These are phyloP conservation scores for Psidium friedrichsthalianum DNA, from an alignment of 345 rosid species.

Conservation along the genomic window DNA sequence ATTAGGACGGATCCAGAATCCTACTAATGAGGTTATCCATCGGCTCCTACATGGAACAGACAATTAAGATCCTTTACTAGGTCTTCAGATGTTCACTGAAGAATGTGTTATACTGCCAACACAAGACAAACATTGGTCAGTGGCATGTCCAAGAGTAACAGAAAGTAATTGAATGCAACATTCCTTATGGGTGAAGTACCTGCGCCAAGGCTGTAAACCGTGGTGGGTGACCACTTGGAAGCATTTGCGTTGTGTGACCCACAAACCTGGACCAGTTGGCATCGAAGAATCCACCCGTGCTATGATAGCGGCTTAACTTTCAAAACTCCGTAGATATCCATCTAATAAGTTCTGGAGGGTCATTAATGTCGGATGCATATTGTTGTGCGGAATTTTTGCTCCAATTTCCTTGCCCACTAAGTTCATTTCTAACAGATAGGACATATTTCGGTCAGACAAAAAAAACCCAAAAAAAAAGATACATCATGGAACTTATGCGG, in stretches of 20 bases:
- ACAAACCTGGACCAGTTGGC: constrained; percentile 27
- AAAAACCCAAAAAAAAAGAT: too few species aligned
- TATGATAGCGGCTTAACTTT: constrained; percentile 28
- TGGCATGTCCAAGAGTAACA: neutral
- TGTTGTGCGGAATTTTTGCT: constrained; percentile 21
- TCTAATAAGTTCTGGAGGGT: constrained; percentile 13
- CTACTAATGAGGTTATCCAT: constrained; percentile 24
- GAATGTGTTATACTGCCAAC: neutral
- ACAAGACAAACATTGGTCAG: neutral
- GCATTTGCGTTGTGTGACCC: constrained; percentile 8
- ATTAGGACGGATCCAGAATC: constrained; percentile 30
- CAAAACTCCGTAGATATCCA: constrained; percentile 8
- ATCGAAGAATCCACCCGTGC: constrained; percentile 43
- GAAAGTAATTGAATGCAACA: neutral
- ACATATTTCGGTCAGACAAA: too few species aligned
- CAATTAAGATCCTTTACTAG: neutral
- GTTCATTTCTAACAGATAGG: constrained; percentile 29
- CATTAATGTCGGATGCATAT: constrained; percentile 20
- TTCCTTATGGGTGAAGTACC: constrained; percentile 8
- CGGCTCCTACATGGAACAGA: constrained; percentile 20
- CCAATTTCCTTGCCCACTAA: constrained; percentile 33
- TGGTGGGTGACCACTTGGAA: constrained; percentile 45
- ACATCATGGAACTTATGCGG: neutral
- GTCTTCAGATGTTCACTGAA: neutral
- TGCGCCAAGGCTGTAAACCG: constrained; percentile 47